Conservation (phyloP, 192 early-diverging fungal genomes). For the Coemansia sp. region DNA sequence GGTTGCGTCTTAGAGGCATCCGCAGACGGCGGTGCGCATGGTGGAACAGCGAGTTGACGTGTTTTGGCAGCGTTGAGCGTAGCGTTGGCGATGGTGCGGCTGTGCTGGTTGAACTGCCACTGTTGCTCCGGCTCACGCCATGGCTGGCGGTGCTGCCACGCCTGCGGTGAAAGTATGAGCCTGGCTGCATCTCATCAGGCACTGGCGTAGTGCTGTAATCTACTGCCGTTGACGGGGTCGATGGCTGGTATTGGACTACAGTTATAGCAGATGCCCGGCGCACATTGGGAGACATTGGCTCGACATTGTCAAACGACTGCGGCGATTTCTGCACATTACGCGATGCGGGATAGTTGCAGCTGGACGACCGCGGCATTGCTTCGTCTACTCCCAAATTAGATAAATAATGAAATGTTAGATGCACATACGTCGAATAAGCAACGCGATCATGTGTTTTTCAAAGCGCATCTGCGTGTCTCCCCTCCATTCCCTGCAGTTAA, state of each 20-base stretch:
- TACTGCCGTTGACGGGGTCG: not conserved
- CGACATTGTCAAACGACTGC: not conserved
- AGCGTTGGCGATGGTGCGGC: not conserved
- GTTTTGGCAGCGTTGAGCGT: constrained; percentile 2
- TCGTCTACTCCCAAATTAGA: not conserved
- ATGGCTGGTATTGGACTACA: not conserved
- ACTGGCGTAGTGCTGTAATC: not conserved
- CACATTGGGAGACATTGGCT: not conserved
- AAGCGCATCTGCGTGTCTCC: not conserved
- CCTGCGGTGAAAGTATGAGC: not conserved
- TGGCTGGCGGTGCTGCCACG: constrained; percentile 5
- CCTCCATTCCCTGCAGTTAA: not conserved
- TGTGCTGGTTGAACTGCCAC: constrained; percentile 27
- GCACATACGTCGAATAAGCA: not conserved
- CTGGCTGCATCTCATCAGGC: constrained; percentile 5
- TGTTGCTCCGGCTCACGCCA: constrained; percentile 24
- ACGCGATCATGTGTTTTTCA: not conserved
- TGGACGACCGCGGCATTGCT: constrained; percentile 5
- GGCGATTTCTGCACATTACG: not conserved
- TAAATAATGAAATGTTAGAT: not conserved
- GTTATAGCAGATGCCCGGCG: constrained; percentile 8
- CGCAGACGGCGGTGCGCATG: not conserved
- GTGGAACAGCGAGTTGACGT: not conserved
- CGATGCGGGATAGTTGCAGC: constrained; percentile 5
- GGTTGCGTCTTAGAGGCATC: constrained; percentile 21